Conservation (phyloP, 202 grass and related monocot species). For the Bolboschoenoplectus hybrid region DNA sequence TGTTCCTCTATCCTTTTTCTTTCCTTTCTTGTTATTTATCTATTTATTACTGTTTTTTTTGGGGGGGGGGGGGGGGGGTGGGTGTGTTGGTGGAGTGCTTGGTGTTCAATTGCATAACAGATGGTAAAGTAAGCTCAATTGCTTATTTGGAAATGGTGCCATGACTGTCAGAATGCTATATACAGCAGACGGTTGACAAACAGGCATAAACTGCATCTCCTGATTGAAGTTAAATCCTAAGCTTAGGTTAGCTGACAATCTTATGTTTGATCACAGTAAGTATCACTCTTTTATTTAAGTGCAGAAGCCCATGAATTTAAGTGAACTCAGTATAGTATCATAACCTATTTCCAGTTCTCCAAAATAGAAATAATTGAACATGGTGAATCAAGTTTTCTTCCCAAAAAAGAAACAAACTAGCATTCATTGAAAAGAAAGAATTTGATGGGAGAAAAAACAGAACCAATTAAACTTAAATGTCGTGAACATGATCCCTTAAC, state of each 20-base stretch:
- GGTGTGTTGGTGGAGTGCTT: background rate
- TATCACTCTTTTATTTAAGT: background rate
- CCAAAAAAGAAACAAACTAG: background rate
- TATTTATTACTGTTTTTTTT: background rate
- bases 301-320: background rate
- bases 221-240: background rate
- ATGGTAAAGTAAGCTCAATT: background rate
- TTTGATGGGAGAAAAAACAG: background rate
- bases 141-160: background rate
- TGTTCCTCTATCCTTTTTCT: background rate
- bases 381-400: slow-evolving; percentile 2
- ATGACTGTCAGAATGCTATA: background rate
- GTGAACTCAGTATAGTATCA: background rate
- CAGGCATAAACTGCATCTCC: background rate
- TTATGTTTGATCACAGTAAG: background rate
- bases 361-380: background rate
- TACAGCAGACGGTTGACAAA: background rate
- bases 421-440: background rate
- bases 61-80: no score
- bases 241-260: background rate
- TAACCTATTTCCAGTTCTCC: background rate
- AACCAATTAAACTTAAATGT: background rate
- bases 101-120: background rate
- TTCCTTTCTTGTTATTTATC: background rate
- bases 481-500: background rate